These are phyloP conservation scores for Populus hybrid DNA, from an alignment of 441 rosid species.

Conservation along the genomic window DNA sequence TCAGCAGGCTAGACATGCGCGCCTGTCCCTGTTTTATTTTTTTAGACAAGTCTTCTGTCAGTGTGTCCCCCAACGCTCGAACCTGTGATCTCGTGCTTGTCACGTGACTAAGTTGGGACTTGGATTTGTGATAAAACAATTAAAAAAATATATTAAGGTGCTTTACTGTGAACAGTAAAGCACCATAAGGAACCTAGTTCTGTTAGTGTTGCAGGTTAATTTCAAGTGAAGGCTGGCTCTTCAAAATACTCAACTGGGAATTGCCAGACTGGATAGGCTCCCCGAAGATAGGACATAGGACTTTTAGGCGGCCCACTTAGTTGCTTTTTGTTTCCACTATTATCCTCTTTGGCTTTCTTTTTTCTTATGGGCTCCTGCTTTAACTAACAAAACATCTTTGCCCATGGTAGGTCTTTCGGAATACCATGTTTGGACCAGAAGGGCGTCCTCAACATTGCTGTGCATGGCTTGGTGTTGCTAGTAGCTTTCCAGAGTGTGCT, in stretches of 20 bases:
- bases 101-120: too few relatives aligned
- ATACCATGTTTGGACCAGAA: conserved; percentile 99
- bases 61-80: too few relatives aligned
- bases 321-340: background rate
- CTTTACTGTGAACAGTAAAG: too few relatives aligned
- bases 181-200: background rate
- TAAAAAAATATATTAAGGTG: too few relatives aligned
- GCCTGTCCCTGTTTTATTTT: too few relatives aligned
- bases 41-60: too few relatives aligned
- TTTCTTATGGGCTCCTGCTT: background rate
- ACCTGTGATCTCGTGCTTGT: too few relatives aligned
- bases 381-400: conserved; percentile 14
- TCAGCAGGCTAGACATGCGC: too few relatives aligned
- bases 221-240: background rate
- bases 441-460: conserved; percentile 99
- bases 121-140: too few relatives aligned
- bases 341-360: background rate
- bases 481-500: too few relatives aligned
- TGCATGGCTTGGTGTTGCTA: conserved; percentile 99
- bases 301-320: background rate
- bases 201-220: background rate
- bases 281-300: too few relatives aligned
- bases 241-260: background rate
- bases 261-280: background rate
- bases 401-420: conserved; percentile 79